A percentile compares a stretch with the other conserved stretches of the same genome.
Conservation (phyloP, 2,329 filamentous ascomycete genomes). For the Pyrenochaeta sp. region DNA sequence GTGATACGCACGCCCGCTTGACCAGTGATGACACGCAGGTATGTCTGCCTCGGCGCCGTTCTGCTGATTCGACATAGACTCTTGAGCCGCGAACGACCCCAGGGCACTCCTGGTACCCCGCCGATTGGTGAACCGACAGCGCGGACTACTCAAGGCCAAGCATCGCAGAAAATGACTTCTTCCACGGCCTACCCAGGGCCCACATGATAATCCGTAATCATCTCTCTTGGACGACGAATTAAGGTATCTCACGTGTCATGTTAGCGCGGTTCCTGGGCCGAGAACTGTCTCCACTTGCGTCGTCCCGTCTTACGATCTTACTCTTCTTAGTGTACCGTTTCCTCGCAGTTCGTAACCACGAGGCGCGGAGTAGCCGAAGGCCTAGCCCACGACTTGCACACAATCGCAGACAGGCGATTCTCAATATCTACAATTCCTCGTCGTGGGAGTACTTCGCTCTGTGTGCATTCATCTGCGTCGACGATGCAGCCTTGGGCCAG, state of each 20-base stretch:
- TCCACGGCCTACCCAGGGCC: neutral
- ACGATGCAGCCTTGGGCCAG: slow-evolving; percentile 1
- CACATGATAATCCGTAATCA: neutral
- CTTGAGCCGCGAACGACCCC: too few species aligned
- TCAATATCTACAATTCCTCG: too few species aligned
- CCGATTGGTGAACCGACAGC: neutral
- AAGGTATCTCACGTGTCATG: slow-evolving; percentile 1
- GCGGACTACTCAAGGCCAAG: too few species aligned
- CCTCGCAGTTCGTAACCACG: neutral
- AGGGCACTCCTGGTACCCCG: neutral
- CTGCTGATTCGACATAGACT: neutral
- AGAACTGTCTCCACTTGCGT: neutral
- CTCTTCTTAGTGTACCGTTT: neutral
- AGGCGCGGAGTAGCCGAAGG: neutral
- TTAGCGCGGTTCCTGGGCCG: neutral
- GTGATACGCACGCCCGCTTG: neutral
- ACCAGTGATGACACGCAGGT: neutral
- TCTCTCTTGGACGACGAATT: neutral
- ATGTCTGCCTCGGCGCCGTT: neutral
- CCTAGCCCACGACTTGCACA: neutral
- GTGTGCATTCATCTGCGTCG: too few species aligned
- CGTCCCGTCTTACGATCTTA: neutral
- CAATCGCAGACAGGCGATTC: too few species aligned
- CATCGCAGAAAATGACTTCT: neutral
- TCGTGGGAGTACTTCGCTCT: too few species aligned